Evolutionary conservation across 2,329 filamentous ascomycete species (phyloP).

Genomic region (Emergomyces pasteurianus): DNA sequence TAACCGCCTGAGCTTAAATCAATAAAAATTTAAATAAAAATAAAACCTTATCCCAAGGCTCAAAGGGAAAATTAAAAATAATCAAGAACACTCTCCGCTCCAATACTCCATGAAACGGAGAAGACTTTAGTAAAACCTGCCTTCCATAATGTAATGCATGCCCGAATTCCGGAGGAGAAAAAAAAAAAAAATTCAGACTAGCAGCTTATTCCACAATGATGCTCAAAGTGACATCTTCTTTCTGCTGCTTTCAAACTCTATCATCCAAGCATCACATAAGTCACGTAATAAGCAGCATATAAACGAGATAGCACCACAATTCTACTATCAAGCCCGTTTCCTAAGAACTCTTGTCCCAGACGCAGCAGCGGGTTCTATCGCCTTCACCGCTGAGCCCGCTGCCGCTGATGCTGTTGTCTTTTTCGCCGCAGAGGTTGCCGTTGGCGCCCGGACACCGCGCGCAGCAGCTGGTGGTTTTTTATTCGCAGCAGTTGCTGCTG

Average conservation of each 20-base stretch:
- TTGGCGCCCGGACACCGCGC: slow-evolving; percentile 20
- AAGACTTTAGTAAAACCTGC: too few relatives aligned
- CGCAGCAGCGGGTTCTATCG: slow-evolving; percentile 20
- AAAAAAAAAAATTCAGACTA: too few relatives aligned
- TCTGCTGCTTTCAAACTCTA: background rate
- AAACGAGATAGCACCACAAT: background rate
- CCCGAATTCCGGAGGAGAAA: too few relatives aligned
- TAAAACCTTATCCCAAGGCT: background rate
- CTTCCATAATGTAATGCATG: too few relatives aligned
- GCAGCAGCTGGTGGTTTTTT: slow-evolving; percentile 20
- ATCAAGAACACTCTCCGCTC: too few relatives aligned
- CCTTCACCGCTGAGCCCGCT: slow-evolving; percentile 11
- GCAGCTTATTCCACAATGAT: background rate
- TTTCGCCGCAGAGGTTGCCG: slow-evolving; percentile 22
- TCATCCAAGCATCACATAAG: background rate
- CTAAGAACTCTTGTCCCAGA: slow-evolving; percentile 29
- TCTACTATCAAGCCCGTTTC: slow-evolving; percentile 23
- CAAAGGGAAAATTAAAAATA: background rate
- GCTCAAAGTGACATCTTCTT: too few relatives aligned
- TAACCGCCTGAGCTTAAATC: background rate
- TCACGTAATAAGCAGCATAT: background rate
- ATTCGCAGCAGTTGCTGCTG: slow-evolving; percentile 10
- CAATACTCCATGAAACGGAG: too few relatives aligned
- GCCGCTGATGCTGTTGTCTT: slow-evolving; percentile 21
- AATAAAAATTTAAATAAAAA: background rate